Base-by-base conservation (phyloP, 1,284 basidiomycete genomes). In the Pseudozyma sp. region DNA sequence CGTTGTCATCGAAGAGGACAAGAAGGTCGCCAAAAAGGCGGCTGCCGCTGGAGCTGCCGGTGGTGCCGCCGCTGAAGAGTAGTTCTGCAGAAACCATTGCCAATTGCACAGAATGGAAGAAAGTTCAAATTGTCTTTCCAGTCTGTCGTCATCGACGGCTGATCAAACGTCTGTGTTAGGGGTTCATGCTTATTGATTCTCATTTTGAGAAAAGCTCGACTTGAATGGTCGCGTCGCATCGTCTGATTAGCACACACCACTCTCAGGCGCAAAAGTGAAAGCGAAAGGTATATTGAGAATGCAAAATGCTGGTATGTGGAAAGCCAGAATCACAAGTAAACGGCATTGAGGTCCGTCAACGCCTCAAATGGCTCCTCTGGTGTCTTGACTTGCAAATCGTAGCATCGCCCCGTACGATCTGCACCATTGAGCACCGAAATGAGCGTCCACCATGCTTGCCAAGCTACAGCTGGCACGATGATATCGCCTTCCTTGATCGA, bases 361-460 rank as follows among this genome's bases (percentile, higher is more conserved):
- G 70, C 70, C 14, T 73, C 75, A 55, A 80, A 79, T 3, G 75
- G 68, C 52, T 84, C 82, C 8, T 80, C 72, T 8, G 40, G 36
- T 5, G 72, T 69, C 59, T 82, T 81, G 54, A 84, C 62, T 57
- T 83, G 82, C 59, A 84, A 44, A 47, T 84, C 76, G 47, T 81
- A 81, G 14, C 66, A 54, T 10, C 81, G 64, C 0, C 81, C 82
- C 3, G 78, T 68, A 1, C 80, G 60, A 58, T 82, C 81, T 1
- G 78, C 81, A 7, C 81, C 82, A 42, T 84, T 84, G 21, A 84
- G 65, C 11, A 82, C 71, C 21, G 77, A 71, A 34, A 84, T 82
- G 47, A 83, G 63, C 19, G 80, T 79, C 82, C 82, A 84, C 82
- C 82, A 84, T 0, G 82, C 82, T 68, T 84, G 82, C 78, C 76